Evolutionary conservation across 805 yeast genomes (phyloP).

Genomic region (Lipomyces lipofer): DNA sequence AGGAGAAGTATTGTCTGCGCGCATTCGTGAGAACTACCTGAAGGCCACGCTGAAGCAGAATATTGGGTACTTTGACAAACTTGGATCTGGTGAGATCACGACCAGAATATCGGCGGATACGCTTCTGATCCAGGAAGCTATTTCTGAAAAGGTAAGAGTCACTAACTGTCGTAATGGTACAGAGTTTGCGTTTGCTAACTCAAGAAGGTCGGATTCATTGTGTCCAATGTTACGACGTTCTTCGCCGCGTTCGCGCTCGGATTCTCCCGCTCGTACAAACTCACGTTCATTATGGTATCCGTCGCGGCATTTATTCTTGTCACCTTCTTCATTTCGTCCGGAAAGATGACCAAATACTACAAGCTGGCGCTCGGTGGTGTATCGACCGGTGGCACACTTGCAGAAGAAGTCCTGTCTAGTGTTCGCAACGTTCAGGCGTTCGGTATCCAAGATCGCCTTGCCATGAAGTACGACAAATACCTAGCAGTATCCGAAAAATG

Average conservation of each 20-base stretch:
- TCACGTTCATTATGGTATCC: constrained; percentile 41
- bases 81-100: constrained; percentile 47
- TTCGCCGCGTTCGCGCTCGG: constrained; percentile 44
- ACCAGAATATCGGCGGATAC: constrained; percentile 49
- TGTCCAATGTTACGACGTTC: constrained; percentile 44
- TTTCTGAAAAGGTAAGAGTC: constrained; percentile 40
- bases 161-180: no score
- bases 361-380: constrained; percentile 27
- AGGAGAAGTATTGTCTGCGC: constrained; percentile 46
- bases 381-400: constrained; percentile 38
- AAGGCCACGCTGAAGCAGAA: constrained; percentile 44
- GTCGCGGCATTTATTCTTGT: constrained; percentile 39
- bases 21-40: constrained; percentile 43
- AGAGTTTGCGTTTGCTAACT: no score
- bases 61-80: constrained; percentile 45
- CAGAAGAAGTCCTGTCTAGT: constrained; percentile 45
- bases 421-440: constrained; percentile 47
- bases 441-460: constrained; percentile 44
- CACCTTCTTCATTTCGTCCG: constrained; percentile 39
- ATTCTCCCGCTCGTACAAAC: constrained; percentile 42
- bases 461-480: constrained; percentile 38
- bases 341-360: constrained; percentile 34
- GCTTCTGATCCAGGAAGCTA: constrained; percentile 45
- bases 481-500: constrained; percentile 36
- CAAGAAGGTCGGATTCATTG: constrained; percentile 35